Evolutionary conservation across 495 filamentous ascomycete species (phyloP).

Genomic region (Neurospora tetrasperma): DNA sequence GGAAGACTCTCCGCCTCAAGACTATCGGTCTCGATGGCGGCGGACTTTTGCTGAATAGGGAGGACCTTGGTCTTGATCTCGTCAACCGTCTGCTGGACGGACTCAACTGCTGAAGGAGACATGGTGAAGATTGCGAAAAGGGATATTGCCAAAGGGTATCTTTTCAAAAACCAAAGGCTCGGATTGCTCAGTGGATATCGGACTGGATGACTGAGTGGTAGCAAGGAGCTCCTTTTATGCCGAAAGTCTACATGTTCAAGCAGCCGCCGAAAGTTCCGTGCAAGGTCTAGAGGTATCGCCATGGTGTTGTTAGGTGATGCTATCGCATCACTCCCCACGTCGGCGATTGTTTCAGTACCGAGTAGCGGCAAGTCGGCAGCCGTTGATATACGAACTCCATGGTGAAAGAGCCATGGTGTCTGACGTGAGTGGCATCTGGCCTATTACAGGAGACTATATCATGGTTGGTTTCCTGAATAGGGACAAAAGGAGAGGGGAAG

Average conservation of each 20-base stretch:
- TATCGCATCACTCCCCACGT: not conserved
- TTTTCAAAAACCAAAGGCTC: not conserved
- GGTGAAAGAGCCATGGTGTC: slow-evolving; percentile 11
- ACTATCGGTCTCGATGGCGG: not conserved
- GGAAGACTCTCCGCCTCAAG: slow-evolving; percentile 4
- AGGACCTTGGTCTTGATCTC: slow-evolving; percentile 21
- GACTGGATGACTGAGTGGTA: not conserved
- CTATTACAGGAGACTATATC: slow-evolving; percentile 1
- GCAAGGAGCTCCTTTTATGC: not conserved
- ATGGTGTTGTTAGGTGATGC: not conserved
- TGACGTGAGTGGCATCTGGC: slow-evolving; percentile 14
- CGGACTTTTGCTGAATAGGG: slow-evolving; percentile 7
- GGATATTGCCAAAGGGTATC: not conserved
- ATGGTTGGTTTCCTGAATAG: not conserved
- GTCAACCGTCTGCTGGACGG: slow-evolving; percentile 12
- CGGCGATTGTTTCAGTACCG: not conserved
- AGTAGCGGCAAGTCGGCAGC: not conserved
- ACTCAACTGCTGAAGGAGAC: slow-evolving; percentile 24
- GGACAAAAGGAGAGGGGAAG: not conserved
- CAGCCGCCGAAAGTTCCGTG: not conserved
- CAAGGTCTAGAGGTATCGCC: not conserved
- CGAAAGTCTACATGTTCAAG: too few species aligned
- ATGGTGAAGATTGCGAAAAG: slow-evolving; percentile 7
- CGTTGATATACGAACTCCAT: not conserved
- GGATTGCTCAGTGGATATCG: not conserved